Evolutionary conservation across 148 eudicot genomes (phyloP).

Genomic region (Vaccinium vitisidaea): DNA sequence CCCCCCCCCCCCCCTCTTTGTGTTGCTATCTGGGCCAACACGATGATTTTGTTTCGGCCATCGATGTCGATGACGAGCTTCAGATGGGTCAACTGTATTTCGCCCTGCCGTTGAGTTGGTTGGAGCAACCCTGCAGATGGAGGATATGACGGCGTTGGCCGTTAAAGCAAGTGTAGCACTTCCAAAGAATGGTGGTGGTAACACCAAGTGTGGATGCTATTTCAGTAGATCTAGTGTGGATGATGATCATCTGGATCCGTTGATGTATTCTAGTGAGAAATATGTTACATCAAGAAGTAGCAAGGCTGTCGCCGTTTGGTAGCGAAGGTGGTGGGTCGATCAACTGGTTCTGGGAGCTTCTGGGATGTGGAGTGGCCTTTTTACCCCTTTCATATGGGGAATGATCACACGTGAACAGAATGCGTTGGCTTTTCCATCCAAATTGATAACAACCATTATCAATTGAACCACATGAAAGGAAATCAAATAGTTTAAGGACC

Average conservation of each 20-base stretch:
- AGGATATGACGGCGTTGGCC: conserved; percentile 41
- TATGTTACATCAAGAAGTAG: not conserved
- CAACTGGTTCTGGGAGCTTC: too few relatives aligned
- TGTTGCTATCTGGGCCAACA: too few relatives aligned
- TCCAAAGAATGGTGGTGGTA: not conserved
- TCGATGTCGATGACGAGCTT: conserved; percentile 22
- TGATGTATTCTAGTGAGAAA: not conserved
- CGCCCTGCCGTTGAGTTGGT: conserved; percentile 29
- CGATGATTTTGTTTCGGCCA: conserved; percentile 19
- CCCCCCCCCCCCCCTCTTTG: too few relatives aligned
- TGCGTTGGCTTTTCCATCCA: too few relatives aligned
- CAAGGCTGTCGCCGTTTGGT: not conserved
- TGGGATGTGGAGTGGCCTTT: too few relatives aligned
- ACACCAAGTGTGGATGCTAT: not conserved
- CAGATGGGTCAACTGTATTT: conserved; percentile 37
- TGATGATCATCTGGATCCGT: not conserved
- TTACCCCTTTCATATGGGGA: too few relatives aligned
- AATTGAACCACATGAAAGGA: too few relatives aligned
- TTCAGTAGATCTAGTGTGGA: not conserved
- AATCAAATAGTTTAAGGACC: too few relatives aligned
- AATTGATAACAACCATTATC: too few relatives aligned
- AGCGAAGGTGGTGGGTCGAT: not conserved
- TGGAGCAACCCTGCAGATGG: conserved; percentile 30
- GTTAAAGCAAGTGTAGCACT: conserved; percentile 27
- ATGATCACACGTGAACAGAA: too few relatives aligned